Evolutionary conservation across 2,329 filamentous ascomycete genomes (phyloP), one percentile per base, ranked within the genome.

Genomic region (Fusarium praegraminearum): DNA sequence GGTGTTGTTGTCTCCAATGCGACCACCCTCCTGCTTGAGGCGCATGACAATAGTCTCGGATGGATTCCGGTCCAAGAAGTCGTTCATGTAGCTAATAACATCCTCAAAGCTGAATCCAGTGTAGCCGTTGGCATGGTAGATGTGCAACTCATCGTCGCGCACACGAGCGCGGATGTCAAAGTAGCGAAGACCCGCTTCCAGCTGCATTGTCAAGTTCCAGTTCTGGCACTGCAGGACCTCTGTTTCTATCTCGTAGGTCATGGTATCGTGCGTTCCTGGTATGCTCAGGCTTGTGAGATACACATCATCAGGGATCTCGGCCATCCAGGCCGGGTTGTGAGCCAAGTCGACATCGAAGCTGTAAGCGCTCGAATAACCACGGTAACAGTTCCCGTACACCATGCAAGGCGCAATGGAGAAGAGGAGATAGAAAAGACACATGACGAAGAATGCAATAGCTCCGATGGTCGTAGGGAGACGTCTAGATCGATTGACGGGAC

Each of bases 211-310:
- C 24, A 87, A 78, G 67, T 80, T 79, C 68, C 78, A 78, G 71
- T 84, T 85, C 76, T 87, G 85, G 72, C 83, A 85, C 72, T 84
- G 80, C 52, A 82, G 79, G 11, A 63, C 57, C 60, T 79, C 76
- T 44, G 74, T 69, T 30, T 62, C 69, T 57, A 84, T 76, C 45
- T 76, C 73, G 67, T 82, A 83, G 20, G 85, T 86, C 81, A 86
- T 82, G 26, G 84, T 85, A 73, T 86, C 84, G 76, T 86, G 84
- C 3, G 84, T 86, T 32, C 85, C 85, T 1, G 84, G 85, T 61
- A 86, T 81, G 46, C 83, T 84, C 43, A 86, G 78, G 52, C 75
- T 79, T 33, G 82, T 78, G 35, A 86, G 74, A 46, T 75, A 77
- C 36, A 78, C 75, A 28, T 75, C 65, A 73, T 85, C 81, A 30